phyloP scores from a whole-genome alignment of 345 rosid genomes.

The Eucalyptus pauciflora region DNA sequence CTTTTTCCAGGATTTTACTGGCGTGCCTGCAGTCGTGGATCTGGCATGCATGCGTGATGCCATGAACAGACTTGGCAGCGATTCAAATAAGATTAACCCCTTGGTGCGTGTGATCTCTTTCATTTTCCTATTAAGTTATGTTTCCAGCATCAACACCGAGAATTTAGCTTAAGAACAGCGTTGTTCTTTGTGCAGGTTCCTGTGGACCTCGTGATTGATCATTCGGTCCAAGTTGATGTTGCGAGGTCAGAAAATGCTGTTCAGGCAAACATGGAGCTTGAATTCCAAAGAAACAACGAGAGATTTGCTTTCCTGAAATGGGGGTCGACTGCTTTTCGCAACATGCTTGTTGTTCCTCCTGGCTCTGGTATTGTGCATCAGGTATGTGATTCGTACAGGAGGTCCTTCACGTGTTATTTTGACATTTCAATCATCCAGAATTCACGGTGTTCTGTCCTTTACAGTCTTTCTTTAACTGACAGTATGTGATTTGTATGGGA shows the following conservation, averaged over 20 bases:
- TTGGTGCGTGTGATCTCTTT: conserved; percentile 24
- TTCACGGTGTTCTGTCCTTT: not conserved
- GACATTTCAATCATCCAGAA: not conserved
- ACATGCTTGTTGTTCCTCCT: conserved; percentile 99
- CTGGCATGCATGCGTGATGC: conserved; percentile 99
- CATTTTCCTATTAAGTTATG: not conserved
- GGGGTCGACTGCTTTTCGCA: conserved; percentile 87
- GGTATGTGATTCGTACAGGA: conserved; percentile 19
- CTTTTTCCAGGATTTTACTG: conserved; percentile 82
- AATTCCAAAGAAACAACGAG: conserved; percentile 92
- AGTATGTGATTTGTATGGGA: not conserved
- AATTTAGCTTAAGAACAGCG: not conserved
- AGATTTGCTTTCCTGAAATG: conserved; percentile 97
- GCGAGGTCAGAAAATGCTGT: conserved; percentile 93
- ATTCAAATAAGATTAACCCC: conserved; percentile 85
- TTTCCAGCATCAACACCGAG: not conserved
- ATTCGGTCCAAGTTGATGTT: conserved; percentile 98
- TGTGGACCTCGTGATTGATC: conserved; percentile 97
- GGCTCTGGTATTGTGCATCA: conserved; percentile 99
- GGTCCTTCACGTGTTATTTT: not conserved
- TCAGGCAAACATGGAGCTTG: conserved; percentile 93
- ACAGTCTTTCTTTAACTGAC: not conserved
- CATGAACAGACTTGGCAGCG: conserved; percentile 83
- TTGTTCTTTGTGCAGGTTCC: conserved; percentile 53
- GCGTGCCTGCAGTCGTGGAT: conserved; percentile 99